These are phyloP conservation scores for Rhizopus delemar DNA, from an alignment of 371 early-diverging fungal genomes.

Conservation along the genomic window DNA sequence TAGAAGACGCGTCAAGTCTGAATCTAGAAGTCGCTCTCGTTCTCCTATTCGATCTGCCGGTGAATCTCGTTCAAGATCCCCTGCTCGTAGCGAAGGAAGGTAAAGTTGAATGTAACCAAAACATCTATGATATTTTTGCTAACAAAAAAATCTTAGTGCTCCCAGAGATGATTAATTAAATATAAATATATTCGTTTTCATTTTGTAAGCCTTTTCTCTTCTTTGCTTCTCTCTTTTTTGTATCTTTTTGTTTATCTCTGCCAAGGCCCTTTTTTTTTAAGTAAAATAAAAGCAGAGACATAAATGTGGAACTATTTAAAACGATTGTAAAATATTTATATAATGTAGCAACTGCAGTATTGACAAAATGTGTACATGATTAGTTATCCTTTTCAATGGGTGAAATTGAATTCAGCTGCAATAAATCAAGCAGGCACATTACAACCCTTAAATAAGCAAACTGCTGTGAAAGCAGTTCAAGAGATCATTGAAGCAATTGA, in stretches of 20 bases:
- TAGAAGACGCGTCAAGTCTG: slow-evolving; percentile 15
- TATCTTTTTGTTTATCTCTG: not conserved
- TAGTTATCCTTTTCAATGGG: slow-evolving; percentile 21
- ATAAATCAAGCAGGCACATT: not conserved
- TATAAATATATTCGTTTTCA: not conserved
- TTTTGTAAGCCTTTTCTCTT: slow-evolving; percentile 2
- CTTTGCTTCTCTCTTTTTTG: not conserved
- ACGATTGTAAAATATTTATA: slow-evolving; percentile 16
- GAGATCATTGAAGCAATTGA: slow-evolving; percentile 3
- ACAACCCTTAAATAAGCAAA: not conserved
- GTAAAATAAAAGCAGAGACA: not conserved
- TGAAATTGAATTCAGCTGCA: slow-evolving; percentile 9
- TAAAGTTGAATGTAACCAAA: slow-evolving; percentile 1
- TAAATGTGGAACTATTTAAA: slow-evolving; percentile 21
- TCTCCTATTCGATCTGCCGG: slow-evolving; percentile 33
- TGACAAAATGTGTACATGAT: not conserved
- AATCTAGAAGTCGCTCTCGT: slow-evolving; percentile 48
- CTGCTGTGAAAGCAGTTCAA: slow-evolving; percentile 15
- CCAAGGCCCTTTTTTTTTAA: not conserved
- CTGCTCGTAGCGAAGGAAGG: slow-evolving; percentile 32
- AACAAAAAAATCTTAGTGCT: slow-evolving; percentile 10
- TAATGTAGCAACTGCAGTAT: not conserved
- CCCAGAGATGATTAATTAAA: slow-evolving; percentile 24
- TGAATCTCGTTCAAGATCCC: slow-evolving; percentile 27
- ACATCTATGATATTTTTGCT: not conserved